Percentiles rank a stretch among this genome's conserved stretches.
Evolutionary conservation across 2,329 filamentous ascomycete species (phyloP).

Genomic region (Monascus ruber): DNA sequence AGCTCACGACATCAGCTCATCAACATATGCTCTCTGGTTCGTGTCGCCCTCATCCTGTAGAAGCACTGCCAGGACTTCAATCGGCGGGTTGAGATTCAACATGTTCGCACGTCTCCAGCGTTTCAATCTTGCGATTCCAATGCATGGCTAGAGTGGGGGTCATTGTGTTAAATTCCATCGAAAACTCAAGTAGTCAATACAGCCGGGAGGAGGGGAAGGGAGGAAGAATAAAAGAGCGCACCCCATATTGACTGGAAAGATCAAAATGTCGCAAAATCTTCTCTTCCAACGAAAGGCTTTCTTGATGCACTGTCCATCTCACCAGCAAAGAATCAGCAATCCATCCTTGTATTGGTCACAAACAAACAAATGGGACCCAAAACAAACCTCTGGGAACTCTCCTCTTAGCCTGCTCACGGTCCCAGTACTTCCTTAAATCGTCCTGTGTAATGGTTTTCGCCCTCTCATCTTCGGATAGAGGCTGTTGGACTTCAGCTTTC

Average conservation of each 20-base stretch:
- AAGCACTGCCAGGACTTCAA: slow-evolving; percentile 81
- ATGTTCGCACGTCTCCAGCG: slow-evolving; percentile 79
- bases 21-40: slow-evolving; percentile 55
- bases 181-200: background rate
- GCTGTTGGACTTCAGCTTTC: slow-evolving; percentile 30
- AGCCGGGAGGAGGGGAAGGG: background rate
- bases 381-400: slow-evolving; percentile 46
- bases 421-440: slow-evolving; percentile 71
- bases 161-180: background rate
- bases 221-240: slow-evolving; percentile 41
- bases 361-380: background rate
- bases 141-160: slow-evolving; percentile 57
- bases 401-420: slow-evolving; percentile 55
- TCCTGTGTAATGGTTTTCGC: slow-evolving; percentile 56
- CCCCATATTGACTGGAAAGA: slow-evolving; percentile 80
- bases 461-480: slow-evolving; percentile 21
- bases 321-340: background rate
- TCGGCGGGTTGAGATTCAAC: slow-evolving; percentile 73
- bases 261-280: slow-evolving; percentile 89
- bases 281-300: slow-evolving; percentile 59
- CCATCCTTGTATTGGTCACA: background rate
- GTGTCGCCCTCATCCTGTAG: slow-evolving; percentile 45
- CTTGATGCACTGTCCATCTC: slow-evolving; percentile 56
- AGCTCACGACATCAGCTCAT: slow-evolving; percentile 23
- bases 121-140: slow-evolving; percentile 68